Conservation (phyloP, 139 green algal genomes). For the Closterium sp. region DNA sequence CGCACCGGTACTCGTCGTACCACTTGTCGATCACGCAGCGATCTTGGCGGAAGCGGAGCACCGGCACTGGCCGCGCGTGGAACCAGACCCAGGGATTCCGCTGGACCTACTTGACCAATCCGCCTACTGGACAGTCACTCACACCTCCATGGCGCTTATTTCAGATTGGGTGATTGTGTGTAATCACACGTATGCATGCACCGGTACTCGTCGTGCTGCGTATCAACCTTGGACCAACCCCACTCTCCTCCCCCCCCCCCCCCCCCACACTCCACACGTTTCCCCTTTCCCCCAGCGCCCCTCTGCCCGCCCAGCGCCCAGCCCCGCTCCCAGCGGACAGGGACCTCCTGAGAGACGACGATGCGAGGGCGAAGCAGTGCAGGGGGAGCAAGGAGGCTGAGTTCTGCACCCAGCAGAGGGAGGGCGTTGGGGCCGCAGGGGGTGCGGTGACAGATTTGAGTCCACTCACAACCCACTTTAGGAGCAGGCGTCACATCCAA, state of each 20-base stretch:
- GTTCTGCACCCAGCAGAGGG: too few species aligned
- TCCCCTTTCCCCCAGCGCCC: constrained; percentile 6
- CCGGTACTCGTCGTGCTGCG: background rate
- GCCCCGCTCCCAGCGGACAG: constrained; percentile 30
- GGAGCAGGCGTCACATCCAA: too few species aligned
- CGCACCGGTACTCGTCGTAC: constrained; percentile 35
- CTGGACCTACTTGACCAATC: constrained; percentile 42
- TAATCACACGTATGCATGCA: too few species aligned
- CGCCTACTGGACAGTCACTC: constrained; percentile 38
- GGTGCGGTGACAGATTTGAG: too few species aligned
- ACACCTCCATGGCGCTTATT: too few species aligned
- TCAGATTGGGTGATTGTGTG: background rate
- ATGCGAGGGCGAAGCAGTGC: background rate
- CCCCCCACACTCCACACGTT: too few species aligned
- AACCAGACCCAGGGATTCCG: constrained; percentile 44
- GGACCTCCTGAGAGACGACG: constrained; percentile 36
- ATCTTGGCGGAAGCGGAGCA: constrained; percentile 42
- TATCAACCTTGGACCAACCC: background rate
- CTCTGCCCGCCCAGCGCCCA: background rate
- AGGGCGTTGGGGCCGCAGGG: background rate
- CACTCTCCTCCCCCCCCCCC: background rate
- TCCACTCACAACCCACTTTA: background rate
- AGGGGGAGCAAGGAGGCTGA: too few species aligned
- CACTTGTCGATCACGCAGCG: constrained; percentile 26
- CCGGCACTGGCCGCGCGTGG: constrained; percentile 43